phyloP scores from a whole-genome alignment of 2,329 filamentous ascomycete species.

The Daldinia eschscholtzii region DNA sequence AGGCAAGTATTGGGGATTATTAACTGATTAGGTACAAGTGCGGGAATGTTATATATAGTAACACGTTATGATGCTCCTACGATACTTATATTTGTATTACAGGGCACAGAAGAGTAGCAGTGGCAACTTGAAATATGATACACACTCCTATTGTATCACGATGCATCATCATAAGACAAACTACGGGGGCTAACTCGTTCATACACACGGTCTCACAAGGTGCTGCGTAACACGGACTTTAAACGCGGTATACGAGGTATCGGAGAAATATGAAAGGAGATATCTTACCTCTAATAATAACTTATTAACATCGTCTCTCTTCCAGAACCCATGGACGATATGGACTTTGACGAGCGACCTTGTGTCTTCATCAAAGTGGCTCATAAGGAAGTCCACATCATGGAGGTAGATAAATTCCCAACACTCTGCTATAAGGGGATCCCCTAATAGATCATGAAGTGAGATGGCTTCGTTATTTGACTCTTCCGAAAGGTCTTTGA shows the following conservation, averaged over 20 bases:
- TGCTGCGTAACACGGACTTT: constrained; percentile 4
- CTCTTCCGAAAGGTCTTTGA: constrained; percentile 70
- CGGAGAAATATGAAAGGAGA: not conserved
- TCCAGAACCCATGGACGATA: constrained; percentile 74
- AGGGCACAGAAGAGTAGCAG: not conserved
- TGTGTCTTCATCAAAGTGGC: constrained; percentile 65
- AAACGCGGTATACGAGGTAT: not conserved
- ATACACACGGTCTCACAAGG: not conserved
- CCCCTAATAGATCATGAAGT: constrained; percentile 76
- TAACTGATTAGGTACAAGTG: not conserved
- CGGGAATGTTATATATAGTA: not conserved
- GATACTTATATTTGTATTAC: not conserved
- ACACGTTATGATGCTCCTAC: not conserved
- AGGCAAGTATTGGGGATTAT: not conserved
- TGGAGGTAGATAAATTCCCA: constrained; percentile 80
- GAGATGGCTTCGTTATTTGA: constrained; percentile 75
- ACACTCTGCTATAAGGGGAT: constrained; percentile 78
- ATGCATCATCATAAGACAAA: not conserved
- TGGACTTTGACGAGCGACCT: constrained; percentile 64
- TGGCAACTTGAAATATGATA: not conserved
- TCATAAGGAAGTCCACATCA: constrained; percentile 69
- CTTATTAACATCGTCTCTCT: constrained; percentile 72
- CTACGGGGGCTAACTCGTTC: not conserved
- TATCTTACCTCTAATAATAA: constrained; percentile 67
- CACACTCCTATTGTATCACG: not conserved